Conservation (phyloP, 2,329 filamentous ascomycete species). For the Ploettnerulaceae sp. region DNA sequence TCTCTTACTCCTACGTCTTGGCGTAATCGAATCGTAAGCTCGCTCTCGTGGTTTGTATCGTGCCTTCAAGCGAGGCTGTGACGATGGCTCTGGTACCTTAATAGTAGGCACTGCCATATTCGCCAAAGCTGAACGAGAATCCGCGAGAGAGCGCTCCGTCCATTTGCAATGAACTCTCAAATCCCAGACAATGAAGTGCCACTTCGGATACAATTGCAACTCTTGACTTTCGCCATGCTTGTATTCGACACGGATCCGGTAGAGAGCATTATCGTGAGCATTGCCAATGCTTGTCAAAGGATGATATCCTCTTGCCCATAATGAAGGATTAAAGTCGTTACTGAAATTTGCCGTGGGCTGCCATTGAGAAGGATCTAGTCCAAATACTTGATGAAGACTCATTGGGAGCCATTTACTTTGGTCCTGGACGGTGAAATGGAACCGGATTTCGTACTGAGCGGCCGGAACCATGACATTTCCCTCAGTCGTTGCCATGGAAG, state of each 20-base stretch:
- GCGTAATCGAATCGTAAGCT: background rate
- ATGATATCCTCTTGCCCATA: slow-evolving; percentile 1
- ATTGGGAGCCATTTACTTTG: background rate
- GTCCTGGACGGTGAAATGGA: background rate
- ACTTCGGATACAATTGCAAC: background rate
- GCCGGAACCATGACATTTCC: background rate
- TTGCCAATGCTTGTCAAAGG: background rate
- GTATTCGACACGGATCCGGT: background rate
- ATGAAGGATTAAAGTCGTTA: background rate
- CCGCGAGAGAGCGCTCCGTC: background rate
- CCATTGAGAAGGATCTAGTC: slow-evolving; percentile 1
- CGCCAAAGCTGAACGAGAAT: background rate
- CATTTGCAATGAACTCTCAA: background rate
- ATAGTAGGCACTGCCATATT: background rate
- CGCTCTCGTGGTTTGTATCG: slow-evolving; percentile 1
- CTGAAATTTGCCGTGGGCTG: background rate
- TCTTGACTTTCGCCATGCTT: background rate
- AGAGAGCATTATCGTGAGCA: background rate
- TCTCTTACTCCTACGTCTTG: slow-evolving; percentile 1
- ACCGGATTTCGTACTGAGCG: background rate
- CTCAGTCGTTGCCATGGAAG: background rate
- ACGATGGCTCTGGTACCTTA: background rate
- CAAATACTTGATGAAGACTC: background rate
- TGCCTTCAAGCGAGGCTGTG: background rate
- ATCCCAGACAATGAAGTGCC: background rate